Evolutionary conservation across 2,329 filamentous ascomycete species (phyloP).

Genomic region (Akanthomyces lecanii): DNA sequence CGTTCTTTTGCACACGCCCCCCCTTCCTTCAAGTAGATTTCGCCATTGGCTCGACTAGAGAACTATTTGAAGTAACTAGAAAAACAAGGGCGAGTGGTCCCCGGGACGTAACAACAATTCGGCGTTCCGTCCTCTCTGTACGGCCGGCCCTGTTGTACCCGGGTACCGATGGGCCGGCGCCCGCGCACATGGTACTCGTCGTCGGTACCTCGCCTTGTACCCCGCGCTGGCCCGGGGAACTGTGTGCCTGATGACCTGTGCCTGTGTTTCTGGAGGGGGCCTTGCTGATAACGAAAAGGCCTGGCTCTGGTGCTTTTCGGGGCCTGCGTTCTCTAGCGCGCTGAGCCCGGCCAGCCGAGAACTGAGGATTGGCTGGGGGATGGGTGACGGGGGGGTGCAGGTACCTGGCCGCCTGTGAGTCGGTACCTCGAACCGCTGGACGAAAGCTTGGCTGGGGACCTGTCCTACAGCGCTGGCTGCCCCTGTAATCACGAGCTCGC

Average conservation of each 20-base stretch:
- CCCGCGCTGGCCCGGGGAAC: not conserved
- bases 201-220: conserved; percentile 14
- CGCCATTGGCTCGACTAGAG: not conserved
- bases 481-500: not conserved
- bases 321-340: conserved; percentile 13
- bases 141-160: conserved; percentile 5
- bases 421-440: not conserved
- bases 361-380: not conserved
- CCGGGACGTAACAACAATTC: not conserved
- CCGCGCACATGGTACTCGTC: not conserved
- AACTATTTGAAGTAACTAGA: not conserved
- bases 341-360: not conserved
- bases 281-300: conserved; percentile 13
- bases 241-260: not conserved
- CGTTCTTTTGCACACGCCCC: not conserved
- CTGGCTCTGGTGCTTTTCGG: conserved; percentile 8
- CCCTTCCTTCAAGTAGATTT: not conserved
- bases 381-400: not conserved
- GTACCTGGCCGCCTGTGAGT: not conserved
- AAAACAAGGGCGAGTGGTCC: not conserved
- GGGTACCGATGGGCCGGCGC: conserved; percentile 15
- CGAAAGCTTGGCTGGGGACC: not conserved
- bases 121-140: not conserved
- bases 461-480: not conserved
- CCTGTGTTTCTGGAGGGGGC: not conserved